These are phyloP conservation scores for Cairneyella variabilis DNA, from an alignment of 495 filamentous ascomycete genomes.

Conservation along the genomic window DNA sequence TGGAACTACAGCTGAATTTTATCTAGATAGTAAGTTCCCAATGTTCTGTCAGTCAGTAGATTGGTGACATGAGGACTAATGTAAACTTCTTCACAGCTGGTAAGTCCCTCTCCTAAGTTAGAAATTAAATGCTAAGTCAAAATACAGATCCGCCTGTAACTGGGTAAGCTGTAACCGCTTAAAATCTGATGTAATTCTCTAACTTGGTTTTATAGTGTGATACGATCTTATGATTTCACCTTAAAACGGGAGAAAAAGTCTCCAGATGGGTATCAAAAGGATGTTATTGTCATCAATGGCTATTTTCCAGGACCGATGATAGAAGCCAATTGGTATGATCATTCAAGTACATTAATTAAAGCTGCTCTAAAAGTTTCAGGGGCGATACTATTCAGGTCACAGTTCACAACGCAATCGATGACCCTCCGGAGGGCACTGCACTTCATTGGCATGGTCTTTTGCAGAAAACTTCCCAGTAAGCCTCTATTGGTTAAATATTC, in stretches of 20 bases:
- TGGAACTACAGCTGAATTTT: neutral
- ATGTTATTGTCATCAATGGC: slow-evolving; percentile 42
- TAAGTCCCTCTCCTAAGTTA: neutral
- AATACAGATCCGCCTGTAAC: neutral
- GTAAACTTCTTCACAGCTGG: neutral
- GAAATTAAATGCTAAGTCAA: neutral
- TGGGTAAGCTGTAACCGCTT: neutral
- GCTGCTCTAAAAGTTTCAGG: neutral
- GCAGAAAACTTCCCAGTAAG: slow-evolving; percentile 21
- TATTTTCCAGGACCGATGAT: slow-evolving; percentile 41
- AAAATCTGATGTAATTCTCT: neutral
- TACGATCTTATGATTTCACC: slow-evolving; percentile 39
- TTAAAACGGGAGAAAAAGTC: slow-evolving; percentile 36
- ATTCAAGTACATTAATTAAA: neutral
- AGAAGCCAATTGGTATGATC: slow-evolving; percentile 26
- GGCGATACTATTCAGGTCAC: slow-evolving; percentile 41
- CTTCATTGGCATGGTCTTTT: slow-evolving; percentile 52
- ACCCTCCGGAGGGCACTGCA: slow-evolving; percentile 31
- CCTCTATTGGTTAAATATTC: neutral
- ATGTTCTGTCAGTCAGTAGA: neutral
- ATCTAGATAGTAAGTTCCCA: slow-evolving; percentile 1
- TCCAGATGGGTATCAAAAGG: slow-evolving; percentile 44
- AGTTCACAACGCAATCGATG: slow-evolving; percentile 50
- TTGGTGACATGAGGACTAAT: neutral
- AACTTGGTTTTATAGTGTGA: slow-evolving; percentile 32